Evolutionary conservation across 2,329 filamentous ascomycete species (phyloP), one percentile per base, ranked within the genome.

Genomic region (Ophiostoma ips): DNA sequence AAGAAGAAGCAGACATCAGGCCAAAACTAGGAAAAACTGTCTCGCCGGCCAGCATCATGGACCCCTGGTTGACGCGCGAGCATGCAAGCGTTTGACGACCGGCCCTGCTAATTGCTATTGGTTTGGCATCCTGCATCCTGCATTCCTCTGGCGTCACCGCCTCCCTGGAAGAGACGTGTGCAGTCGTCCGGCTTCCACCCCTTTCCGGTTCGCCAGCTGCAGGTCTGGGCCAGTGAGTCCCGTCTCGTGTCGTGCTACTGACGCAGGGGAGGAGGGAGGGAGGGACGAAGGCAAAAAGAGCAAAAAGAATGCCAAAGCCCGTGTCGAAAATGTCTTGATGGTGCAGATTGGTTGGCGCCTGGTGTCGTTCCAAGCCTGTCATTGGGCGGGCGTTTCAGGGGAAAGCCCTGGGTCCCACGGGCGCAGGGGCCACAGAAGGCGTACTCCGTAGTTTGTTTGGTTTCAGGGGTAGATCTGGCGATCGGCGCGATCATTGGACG

Each of bases 361-460:
- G 19, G 16, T 19, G 40, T 24, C n/a, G 10, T 51, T 45, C n/a
- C 15, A 8, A 43, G 12, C n/a, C 36, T 49, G 31, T 51, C 41
- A 55, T 55, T 55, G 53, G 53, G 38, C 46, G 16, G 12, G n/a
- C 41, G 53, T 52, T 54, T 55, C 43, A 47, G 24, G 30, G 47
- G 48, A 30, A 36, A 24, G 21, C 24, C 41, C 36, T 46, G 34
- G n/a, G 38, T 18, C n/a, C 33, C 46, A 12, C 15, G 6, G n/a
- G 11, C 18, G 21, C 33, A 34, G 41, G 15, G 40, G 40, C 21
- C 2, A 12, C 15, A n/a, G 21, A n/a, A 6, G 12, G 9, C 11
- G 13, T 21, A 30, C 38, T 28, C 7, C 4, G 24, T 28, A 28
- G 24, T 28, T 28, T 4, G 24, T 28, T 28, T 28, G 24, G 40